phyloP scores from a whole-genome alignment of 768 basidiomycete species.

The Lactarius psammicola region DNA sequence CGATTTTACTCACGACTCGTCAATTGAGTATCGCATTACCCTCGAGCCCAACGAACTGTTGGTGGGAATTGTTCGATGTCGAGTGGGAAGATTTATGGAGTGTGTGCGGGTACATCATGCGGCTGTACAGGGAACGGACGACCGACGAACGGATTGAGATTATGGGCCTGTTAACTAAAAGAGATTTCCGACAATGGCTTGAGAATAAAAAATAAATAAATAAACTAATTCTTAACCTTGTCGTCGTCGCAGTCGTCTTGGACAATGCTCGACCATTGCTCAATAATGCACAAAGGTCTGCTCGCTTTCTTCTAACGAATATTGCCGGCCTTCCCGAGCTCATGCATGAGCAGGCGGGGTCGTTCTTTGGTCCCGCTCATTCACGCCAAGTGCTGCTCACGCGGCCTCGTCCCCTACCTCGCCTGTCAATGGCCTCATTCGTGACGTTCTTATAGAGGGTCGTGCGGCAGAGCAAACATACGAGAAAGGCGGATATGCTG shows the following conservation, averaged over 20 bases:
- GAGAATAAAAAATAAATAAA: slow-evolving; percentile 45
- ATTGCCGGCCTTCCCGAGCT: not conserved
- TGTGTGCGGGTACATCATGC: slow-evolving; percentile 81
- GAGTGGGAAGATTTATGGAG: slow-evolving; percentile 86
- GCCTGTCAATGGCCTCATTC: slow-evolving; percentile 85
- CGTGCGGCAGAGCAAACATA: slow-evolving; percentile 78
- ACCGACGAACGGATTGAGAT: slow-evolving; percentile 47
- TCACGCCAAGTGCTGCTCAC: slow-evolving; percentile 80
- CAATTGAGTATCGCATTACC: slow-evolving; percentile 74
- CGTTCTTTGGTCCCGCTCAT: slow-evolving; percentile 92
- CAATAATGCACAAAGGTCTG: slow-evolving; percentile 89
- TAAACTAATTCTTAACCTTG: slow-evolving; percentile 4
- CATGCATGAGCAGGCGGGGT: slow-evolving; percentile 63
- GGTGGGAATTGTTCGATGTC: slow-evolving; percentile 96
- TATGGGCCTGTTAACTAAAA: slow-evolving; percentile 63
- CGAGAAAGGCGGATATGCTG: slow-evolving; percentile 91
- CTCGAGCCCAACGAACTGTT: slow-evolving; percentile 64
- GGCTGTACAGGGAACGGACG: slow-evolving; percentile 63
- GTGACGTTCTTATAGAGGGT: slow-evolving; percentile 90
- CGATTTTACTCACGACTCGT: slow-evolving; percentile 79
- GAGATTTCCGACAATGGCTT: slow-evolving; percentile 80
- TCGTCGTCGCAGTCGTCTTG: not conserved
- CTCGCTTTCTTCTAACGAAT: not conserved
- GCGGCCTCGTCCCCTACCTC: slow-evolving; percentile 69
- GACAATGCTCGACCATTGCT: slow-evolving; percentile 90